Conservation (phyloP, 2,329 filamentous ascomycete species). For the Mycocentrospora acerina region DNA sequence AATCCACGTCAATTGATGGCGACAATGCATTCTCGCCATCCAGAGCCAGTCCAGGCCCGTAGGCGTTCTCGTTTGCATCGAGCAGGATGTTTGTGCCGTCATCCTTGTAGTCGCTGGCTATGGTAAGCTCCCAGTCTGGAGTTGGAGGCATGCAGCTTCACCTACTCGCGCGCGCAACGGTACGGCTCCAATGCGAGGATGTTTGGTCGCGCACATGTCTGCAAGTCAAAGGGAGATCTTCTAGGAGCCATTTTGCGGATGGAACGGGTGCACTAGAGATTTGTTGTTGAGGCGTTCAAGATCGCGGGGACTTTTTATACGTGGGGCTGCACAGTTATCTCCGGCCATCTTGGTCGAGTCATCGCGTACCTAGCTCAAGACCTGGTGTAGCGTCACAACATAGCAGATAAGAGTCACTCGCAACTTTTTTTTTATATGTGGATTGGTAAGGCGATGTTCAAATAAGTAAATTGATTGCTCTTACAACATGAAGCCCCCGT, state of each 20-base stretch:
- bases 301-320: slow-evolving; percentile 30
- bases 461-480: no score
- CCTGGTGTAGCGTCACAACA: background rate
- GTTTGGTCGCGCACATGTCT: slow-evolving; percentile 54
- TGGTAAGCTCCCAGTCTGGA: slow-evolving; percentile 13
- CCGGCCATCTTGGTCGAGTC: slow-evolving; percentile 22
- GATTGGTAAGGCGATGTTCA: no score
- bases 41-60: slow-evolving; percentile 73
- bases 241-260: slow-evolving; percentile 24
- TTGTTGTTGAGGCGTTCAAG: background rate
- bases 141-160: slow-evolving; percentile 17
- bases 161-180: slow-evolving; percentile 57
- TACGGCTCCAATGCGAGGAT: slow-evolving; percentile 57
- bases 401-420: no score
- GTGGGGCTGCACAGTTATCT: slow-evolving; percentile 18
- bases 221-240: slow-evolving; percentile 48
- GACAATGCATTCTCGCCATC: slow-evolving; percentile 51
- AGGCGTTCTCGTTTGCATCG: slow-evolving; percentile 97
- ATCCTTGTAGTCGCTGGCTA: slow-evolving; percentile 90
- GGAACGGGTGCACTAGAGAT: slow-evolving; percentile 4
- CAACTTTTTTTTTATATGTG: no score
- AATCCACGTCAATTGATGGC: slow-evolving; percentile 65
- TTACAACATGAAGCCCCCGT: no score
- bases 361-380: slow-evolving; percentile 1
- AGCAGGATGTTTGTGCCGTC: slow-evolving; percentile 94